Base-by-base conservation (phyloP, 805 yeast species). In the Candida namnaoensis region DNA sequence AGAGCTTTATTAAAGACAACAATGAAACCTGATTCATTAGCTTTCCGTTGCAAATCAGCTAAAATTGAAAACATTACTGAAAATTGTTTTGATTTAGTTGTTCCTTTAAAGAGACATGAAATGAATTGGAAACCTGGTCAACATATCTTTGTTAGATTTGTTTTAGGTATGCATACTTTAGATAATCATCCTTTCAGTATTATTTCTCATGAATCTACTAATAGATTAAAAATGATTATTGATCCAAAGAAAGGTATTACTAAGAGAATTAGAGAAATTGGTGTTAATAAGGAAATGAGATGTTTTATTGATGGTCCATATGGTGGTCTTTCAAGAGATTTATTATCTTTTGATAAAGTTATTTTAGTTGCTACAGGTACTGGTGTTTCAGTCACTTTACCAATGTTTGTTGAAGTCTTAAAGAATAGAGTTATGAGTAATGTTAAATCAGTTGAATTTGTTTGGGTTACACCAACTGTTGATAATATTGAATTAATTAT, bases 171-270 rank as follows among this genome's bases (percentile, higher is more conserved):
- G 13, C 59, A 66, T 34, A 56, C 74, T 23, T 48, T 74, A 19
- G 78, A 76, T 45, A 74, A 68, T 46, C 82, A 76, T 55, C 82
- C 82, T 11, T 76, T 76, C 50, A 74, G 80, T 1, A 68, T 75
- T 8, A 46, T 70, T 26, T 66, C 72, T 4, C 56, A 47, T 14
- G 50, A 50, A 3, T 34, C 42, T 3, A 47, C 52, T 7, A 61
- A 63, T 30, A 30, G 32, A 11, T 51, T 76, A 56, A 69, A 65
- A 47, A 60, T 76, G 35, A 54, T 76, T 7, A 60, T 76, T 4
- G 62, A 68, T 28, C 70, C 77, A 0, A 63, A 66, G 42, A 56
- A 54, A 4, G 82, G 82, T 0, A 54, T 75, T 36, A 76, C 82
- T 1, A 57, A 46, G 36, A 48, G 47, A 11, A 45, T 75, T 4